phyloP scores from a whole-genome alignment of 495 filamentous ascomycete species.

The Daldinia bambusicola region DNA sequence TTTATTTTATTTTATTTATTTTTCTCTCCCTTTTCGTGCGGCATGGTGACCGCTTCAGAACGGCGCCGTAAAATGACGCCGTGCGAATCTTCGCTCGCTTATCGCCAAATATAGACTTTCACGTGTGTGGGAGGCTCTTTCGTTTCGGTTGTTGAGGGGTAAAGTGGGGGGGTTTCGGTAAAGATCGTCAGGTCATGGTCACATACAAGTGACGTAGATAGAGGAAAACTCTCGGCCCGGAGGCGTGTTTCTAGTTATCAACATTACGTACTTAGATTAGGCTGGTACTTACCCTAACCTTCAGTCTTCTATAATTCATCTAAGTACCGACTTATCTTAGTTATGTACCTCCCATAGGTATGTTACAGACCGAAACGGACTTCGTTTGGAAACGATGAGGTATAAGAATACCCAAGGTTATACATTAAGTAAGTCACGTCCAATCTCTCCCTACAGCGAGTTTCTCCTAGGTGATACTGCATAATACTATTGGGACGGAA shows the following conservation, averaged over 20 bases:
- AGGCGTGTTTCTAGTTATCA: constrained; percentile 15
- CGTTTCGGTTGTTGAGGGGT: constrained; percentile 38
- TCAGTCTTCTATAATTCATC: too few relatives aligned
- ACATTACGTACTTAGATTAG: background rate
- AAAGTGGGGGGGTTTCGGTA: constrained; percentile 35
- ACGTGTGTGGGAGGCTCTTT: constrained; percentile 37
- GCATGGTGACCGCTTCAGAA: too few relatives aligned
- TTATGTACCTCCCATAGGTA: background rate
- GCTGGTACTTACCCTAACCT: too few relatives aligned
- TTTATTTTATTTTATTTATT: too few relatives aligned
- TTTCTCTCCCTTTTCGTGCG: background rate
- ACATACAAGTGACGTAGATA: constrained; percentile 42
- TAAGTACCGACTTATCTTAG: too few relatives aligned
- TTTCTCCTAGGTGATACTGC: background rate
- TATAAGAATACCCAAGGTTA: background rate
- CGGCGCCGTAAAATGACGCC: background rate
- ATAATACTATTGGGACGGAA: background rate
- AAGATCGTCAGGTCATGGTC: constrained; percentile 42
- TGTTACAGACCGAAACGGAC: background rate
- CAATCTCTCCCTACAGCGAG: background rate
- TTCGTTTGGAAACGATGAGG: background rate
- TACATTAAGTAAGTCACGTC: constrained; percentile 2
- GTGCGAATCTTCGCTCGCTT: background rate
- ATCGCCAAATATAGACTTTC: constrained; percentile 27
- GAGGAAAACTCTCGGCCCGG: constrained; percentile 19